Base-by-base conservation (phyloP, 1,284 basidiomycete genomes). In the Mycena sp. region DNA sequence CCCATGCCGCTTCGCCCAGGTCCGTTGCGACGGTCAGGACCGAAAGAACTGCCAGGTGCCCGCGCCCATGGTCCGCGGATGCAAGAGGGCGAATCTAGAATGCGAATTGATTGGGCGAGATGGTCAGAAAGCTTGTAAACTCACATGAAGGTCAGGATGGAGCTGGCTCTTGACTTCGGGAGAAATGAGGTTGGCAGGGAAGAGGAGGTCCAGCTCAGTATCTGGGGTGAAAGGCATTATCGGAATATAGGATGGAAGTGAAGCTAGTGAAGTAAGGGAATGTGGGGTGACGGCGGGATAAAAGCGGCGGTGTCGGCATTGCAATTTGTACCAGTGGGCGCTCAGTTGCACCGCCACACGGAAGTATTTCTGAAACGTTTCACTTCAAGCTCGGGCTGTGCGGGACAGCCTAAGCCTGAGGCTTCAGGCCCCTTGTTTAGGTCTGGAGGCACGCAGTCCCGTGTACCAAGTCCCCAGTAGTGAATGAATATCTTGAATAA, bases 41-140 rank as follows among this genome's bases (percentile, higher is more conserved):
- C 19, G 88, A 80, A 64, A 99, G 91, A 14, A 98, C 90, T 25
- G 81, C 74, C 70, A 99, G 89, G 78, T 99, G 95, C 1, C 92
- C 91, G 23, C 95, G 89, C 11, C 78, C 74, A 78, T 96, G 91
- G 83, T 99, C 97, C 30, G 90, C 89, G 16, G 89, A 89, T 0
- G 95, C 87, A 14, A 99, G 84, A 0, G 97, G 97, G 21, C 97
- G 94, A 25, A 98, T 87, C 93, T 97, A 72, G 3, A 26, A 23
- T 14, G 10, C 28, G 17, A 35, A 50, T 52, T 58, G 32, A 38
- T 29, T n/a, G 2, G 6, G 28, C 19, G 26, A 11, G 17, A 46
- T 9, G 14, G 19, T 19, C 45, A 28, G n/a, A 49, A 35, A 35
- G 12, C n/a, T n/a, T n/a, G 21, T 21, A 26, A 37, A 77, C 81